Base-by-base conservation (phyloP, 495 filamentous ascomycete genomes). In the Aspergillus steynii region DNA sequence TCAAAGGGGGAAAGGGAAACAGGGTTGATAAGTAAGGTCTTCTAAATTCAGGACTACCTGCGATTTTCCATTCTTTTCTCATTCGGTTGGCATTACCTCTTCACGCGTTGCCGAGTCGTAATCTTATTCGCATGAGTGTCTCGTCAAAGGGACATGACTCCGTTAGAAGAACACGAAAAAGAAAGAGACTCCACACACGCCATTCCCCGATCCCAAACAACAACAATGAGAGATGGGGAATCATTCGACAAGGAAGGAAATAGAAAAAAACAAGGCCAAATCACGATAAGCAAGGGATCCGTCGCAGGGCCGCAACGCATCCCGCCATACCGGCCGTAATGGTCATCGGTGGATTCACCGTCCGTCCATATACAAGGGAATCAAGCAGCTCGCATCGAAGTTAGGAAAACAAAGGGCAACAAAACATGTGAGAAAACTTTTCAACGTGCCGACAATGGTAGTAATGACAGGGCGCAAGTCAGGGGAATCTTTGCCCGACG, bases 381-480 rank as follows among this genome's bases (percentile, higher is more conserved):
- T 74, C 73, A 67, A 50, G 64, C 66, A 76, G 69, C 67, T 74
- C 65, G 66, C 68, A 71, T 73, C 69, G 65, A 64, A 71, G 37
- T 32, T 4, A 4, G 31, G 12, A 42, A 42, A 42, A 69, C 31
- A 65, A 61, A 64, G 59, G 56, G 61, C 61, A 61, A 68, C 56
- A 50, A 65, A 59, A 64, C 57, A 71, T 56, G 63, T 52, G 57
- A 60, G 53, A 58, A 68, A 77, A 80, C 77, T 80, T 80, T 80
- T 80, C 71, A 67, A 72, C 76, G 66, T 74, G 74, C 68, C 73
- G 67, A 73, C 71, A 69, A 73, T 66, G 65, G 63, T 65, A 75
- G 69, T 66, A 68, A 71, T 63, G 65, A 74, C 71, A 73, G 73
- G 71, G 74, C 71, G 65, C 67, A 47, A 69, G 70, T 71, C 58